Conservation (phyloP, 1,284 basidiomycete genomes). For the Psilocybe mexicana region DNA sequence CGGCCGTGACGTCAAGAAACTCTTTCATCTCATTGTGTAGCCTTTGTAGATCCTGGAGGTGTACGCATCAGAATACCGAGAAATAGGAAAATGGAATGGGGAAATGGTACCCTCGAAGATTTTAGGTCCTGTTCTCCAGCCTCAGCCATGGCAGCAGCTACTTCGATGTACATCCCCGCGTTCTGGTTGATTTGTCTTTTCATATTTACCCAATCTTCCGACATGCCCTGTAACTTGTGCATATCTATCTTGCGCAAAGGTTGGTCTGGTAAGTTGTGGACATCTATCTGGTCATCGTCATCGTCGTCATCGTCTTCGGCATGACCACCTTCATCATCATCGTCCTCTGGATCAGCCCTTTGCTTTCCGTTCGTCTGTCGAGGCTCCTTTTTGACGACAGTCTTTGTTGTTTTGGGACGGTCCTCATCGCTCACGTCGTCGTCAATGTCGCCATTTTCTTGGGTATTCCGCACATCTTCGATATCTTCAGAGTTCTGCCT, state of each 20-base stretch:
- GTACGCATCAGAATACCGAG: not conserved
- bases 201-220: slow-evolving; percentile 60
- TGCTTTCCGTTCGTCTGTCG: slow-evolving; percentile 24
- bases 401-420: slow-evolving; percentile 34
- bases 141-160: slow-evolving; percentile 64
- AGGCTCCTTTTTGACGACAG: slow-evolving; percentile 42
- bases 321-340: slow-evolving; percentile 25
- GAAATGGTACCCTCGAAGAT: slow-evolving; percentile 45
- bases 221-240: slow-evolving; percentile 53
- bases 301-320: slow-evolving; percentile 39
- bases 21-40: slow-evolving; percentile 67
- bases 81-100: not conserved
- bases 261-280: slow-evolving; percentile 59
- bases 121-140: slow-evolving; percentile 52
- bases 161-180: slow-evolving; percentile 50
- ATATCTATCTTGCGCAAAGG: slow-evolving; percentile 54
- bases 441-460: slow-evolving; percentile 38
- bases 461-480: slow-evolving; percentile 51
- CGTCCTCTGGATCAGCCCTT: slow-evolving; percentile 20
- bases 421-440: slow-evolving; percentile 51
- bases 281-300: slow-evolving; percentile 53
- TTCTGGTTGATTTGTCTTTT: slow-evolving; percentile 46
- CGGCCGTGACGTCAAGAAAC: slow-evolving; percentile 63
- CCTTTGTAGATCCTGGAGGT: slow-evolving; percentile 50
- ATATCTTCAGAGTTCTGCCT: slow-evolving; percentile 59